These are phyloP conservation scores for Vigna unguiculata DNA, from an alignment of 306 rosid species.

Conservation along the genomic window DNA sequence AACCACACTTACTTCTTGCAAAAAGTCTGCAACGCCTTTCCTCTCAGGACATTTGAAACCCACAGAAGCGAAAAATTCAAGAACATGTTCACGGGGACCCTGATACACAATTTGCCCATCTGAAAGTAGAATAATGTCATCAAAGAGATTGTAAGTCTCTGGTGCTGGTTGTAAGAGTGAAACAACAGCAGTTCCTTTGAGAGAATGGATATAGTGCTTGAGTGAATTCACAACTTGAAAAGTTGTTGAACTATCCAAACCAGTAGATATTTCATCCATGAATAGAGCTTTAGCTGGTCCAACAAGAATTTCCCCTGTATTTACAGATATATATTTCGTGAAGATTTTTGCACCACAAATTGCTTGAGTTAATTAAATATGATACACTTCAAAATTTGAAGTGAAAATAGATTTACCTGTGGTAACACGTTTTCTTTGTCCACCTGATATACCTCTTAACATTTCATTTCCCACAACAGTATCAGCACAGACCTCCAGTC, in stretches of 20 bases:
- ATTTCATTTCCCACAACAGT: slow-evolving; percentile 59
- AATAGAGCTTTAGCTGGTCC: slow-evolving; percentile 65
- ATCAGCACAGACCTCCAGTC: slow-evolving; percentile 62
- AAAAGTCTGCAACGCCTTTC: slow-evolving; percentile 64
- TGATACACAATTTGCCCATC: slow-evolving; percentile 63
- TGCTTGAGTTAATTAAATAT: not conserved
- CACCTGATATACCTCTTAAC: slow-evolving; percentile 63
- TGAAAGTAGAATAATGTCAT: slow-evolving; percentile 62
- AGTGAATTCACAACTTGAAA: slow-evolving; percentile 59
- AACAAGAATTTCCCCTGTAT: slow-evolving; percentile 64
- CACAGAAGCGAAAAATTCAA: slow-evolving; percentile 51
- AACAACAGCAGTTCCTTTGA: slow-evolving; percentile 57
- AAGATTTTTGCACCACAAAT: not conserved
- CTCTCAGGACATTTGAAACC: slow-evolving; percentile 63
- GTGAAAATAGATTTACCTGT: slow-evolving; percentile 47
- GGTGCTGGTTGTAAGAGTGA: slow-evolving; percentile 72
- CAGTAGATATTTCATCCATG: slow-evolving; percentile 74
- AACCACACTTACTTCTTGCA: slow-evolving; percentile 57
- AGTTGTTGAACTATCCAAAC: slow-evolving; percentile 68
- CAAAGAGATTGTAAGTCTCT: slow-evolving; percentile 63
- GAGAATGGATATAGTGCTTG: slow-evolving; percentile 50
- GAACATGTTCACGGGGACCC: slow-evolving; percentile 61
- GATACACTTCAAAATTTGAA: not conserved
- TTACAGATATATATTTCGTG: not conserved
- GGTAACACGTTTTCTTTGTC: slow-evolving; percentile 68